Evolutionary conservation across 2,329 filamentous ascomycete species (phyloP).

Genomic region (Colletotrichum viniferum): DNA sequence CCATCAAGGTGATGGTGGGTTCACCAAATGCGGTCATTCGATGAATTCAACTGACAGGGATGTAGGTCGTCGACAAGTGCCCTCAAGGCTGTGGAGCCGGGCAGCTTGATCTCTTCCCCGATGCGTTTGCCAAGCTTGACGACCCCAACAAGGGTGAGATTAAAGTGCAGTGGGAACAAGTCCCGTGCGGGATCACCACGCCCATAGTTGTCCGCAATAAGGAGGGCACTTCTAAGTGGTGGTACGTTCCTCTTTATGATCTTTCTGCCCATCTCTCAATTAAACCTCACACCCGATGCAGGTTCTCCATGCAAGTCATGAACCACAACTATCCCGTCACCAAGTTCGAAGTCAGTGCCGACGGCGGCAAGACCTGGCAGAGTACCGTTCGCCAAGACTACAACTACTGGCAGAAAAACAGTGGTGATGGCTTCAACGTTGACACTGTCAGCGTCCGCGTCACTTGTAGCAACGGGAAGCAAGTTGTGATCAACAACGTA

Average conservation of each 20-base stretch:
- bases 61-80: constrained; percentile 60
- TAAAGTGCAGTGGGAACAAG: constrained; percentile 51
- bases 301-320: constrained; percentile 55
- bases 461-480: constrained; percentile 24
- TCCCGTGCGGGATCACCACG: constrained; percentile 54
- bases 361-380: constrained; percentile 63
- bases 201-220: constrained; percentile 59
- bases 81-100: constrained; percentile 53
- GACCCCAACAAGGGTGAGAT: constrained; percentile 50
- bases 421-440: constrained; percentile 22
- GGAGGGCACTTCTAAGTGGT: constrained; percentile 44
- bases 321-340: constrained; percentile 63
- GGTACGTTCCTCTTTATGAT: neutral
- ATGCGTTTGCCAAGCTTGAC: constrained; percentile 53
- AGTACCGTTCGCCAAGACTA: constrained; percentile 55
- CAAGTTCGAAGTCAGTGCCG: constrained; percentile 63
- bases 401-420: constrained; percentile 28
- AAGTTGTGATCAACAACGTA: constrained; percentile 23
- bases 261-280: constrained; percentile 18
- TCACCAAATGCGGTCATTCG: neutral
- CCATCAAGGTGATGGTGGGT: constrained; percentile 16
- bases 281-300: constrained; percentile 46
- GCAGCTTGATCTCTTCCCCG: constrained; percentile 60
- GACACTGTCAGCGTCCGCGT: constrained; percentile 23
- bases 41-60: neutral